Percentiles rank a stretch among this genome's conserved stretches.
Conservation (phyloP, 2,329 filamentous ascomycete genomes). For the Fusarium chaquense region DNA sequence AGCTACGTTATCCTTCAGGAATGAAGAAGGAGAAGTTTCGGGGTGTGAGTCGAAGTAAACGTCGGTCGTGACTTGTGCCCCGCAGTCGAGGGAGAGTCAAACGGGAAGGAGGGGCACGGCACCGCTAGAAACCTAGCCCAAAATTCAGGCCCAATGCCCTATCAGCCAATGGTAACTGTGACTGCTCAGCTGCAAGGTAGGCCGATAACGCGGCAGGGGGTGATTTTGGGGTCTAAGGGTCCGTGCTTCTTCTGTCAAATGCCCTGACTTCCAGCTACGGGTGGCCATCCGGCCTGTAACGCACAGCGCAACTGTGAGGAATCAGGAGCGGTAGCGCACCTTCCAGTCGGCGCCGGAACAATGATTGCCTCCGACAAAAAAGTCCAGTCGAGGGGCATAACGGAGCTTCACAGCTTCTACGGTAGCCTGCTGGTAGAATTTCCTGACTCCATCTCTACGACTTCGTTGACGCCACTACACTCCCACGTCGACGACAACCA, state of each 20-base stretch:
- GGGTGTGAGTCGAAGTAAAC: constrained; percentile 47
- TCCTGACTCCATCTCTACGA: constrained; percentile 47
- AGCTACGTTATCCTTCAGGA: constrained; percentile 32
- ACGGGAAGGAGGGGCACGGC: constrained; percentile 46
- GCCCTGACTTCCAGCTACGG: constrained; percentile 23
- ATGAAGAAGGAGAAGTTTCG: constrained; percentile 34
- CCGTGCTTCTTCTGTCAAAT: constrained; percentile 42
- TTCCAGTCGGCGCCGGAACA: constrained; percentile 45
- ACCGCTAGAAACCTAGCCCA: constrained; percentile 37
- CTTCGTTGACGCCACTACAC: constrained; percentile 46
- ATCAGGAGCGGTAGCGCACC: constrained; percentile 5
- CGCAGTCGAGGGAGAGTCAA: constrained; percentile 43
- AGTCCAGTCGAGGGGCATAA: constrained; percentile 44
- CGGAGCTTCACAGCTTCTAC: constrained; percentile 50
- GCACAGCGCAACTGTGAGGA: constrained; percentile 5
- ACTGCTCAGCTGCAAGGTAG: constrained; percentile 24
- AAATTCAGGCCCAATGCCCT: constrained; percentile 45
- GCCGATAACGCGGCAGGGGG: constrained; percentile 37
- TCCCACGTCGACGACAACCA: constrained; percentile 41
- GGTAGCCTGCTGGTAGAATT: constrained; percentile 49
- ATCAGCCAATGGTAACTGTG: constrained; percentile 40
- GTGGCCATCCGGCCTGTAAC: constrained; percentile 8
- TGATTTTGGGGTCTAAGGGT: constrained; percentile 36
- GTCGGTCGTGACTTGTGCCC: constrained; percentile 47
- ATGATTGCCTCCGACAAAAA: constrained; percentile 47